Base-by-base conservation (phyloP, 352 stramenopile species). In the Pythium grandisporangium region DNA sequence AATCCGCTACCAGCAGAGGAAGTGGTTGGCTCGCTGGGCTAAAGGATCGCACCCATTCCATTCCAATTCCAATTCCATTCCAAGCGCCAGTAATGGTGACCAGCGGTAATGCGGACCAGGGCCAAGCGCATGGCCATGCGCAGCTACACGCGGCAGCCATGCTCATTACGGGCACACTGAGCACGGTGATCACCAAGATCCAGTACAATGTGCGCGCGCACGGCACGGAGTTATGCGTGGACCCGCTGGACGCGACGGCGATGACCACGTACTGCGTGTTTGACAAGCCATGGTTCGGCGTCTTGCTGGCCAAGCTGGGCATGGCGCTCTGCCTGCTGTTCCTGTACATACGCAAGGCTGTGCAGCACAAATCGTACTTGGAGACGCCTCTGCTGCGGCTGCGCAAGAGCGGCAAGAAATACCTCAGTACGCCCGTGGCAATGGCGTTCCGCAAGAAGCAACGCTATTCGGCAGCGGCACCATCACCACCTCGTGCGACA, bases 251-350 rank as follows among this genome's bases (percentile, higher is more conserved):
- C 24, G 19, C 29, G 24, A 36, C 43, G 20, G 33, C 45, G 33
- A 45, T 49, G 22, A 85, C 71, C 44, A 80, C 51, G 53, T 40
- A 75, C 33, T 92, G 78, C 32, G 63, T 70, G 45, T 92, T 92
- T 50, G 68, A 76, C 69, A 92, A 92, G 61, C 78, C 78, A 25
- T 92, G 75, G 75, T 92, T 89, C 46, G 75, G 76, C 42, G 76
- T 88, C 30, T 49, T 92, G 56, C 70, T 87, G 54, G 88, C 88
- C 72, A 92, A 92, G 42, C 39, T 86, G 26, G 78, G 75, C 27
- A 92, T 92, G 78, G 57, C 75, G 42, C 52, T 84, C 22, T 87
- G 77, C 53, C 66, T 92, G 20, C 63, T 81, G 26, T 84, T 89
- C 42, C 52, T 87, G 21, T 85, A 84, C 52, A 30, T 67, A 32